A percentile compares a stretch with the other conserved stretches of the same genome.
phyloP scores from a whole-genome alignment of 768 basidiomycete species.

The Hemileccinum impolitum region DNA sequence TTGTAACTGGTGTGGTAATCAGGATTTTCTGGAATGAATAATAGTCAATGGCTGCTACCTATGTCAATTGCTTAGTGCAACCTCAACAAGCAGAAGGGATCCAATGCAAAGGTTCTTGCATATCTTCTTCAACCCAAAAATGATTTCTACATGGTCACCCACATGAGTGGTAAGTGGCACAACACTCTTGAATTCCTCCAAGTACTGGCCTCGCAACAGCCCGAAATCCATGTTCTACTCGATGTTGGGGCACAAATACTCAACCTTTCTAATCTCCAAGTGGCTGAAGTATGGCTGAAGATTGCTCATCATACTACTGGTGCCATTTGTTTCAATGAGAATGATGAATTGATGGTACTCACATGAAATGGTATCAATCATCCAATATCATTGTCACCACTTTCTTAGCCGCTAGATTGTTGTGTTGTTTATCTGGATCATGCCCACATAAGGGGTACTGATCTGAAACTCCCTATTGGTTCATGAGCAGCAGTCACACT shows the following conservation, averaged over 20 bases:
- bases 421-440: constrained; percentile 51
- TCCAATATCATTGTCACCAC: constrained; percentile 37
- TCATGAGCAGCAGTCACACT: constrained; percentile 46
- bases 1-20: too few relatives aligned
- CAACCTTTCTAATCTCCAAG: constrained; percentile 39
- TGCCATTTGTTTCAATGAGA: constrained; percentile 38
- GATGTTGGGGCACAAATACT: constrained; percentile 56
- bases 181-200: constrained; percentile 24
- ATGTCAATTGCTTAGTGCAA: constrained; percentile 22
- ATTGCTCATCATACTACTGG: constrained; percentile 30
- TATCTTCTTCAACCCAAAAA: constrained; percentile 33
- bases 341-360: constrained; percentile 34
- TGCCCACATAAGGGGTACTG: constrained; percentile 36
- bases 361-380: constrained; percentile 34
- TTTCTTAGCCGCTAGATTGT: constrained; percentile 36
- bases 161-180: constrained; percentile 23
- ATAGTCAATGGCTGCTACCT: too few relatives aligned
- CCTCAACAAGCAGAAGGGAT: constrained; percentile 36
- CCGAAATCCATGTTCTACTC: constrained; percentile 41
- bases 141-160: constrained; percentile 24
- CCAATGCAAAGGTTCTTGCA: constrained; percentile 39
- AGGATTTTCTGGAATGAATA: too few relatives aligned
- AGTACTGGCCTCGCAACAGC: constrained; percentile 29
- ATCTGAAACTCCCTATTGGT: constrained; percentile 41
- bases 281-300: constrained; percentile 26